Evolutionary conservation across 2,329 filamentous ascomycete species (phyloP), one percentile per base, ranked within the genome.

Genomic region (Magnaporthiopsis rhizophila): DNA sequence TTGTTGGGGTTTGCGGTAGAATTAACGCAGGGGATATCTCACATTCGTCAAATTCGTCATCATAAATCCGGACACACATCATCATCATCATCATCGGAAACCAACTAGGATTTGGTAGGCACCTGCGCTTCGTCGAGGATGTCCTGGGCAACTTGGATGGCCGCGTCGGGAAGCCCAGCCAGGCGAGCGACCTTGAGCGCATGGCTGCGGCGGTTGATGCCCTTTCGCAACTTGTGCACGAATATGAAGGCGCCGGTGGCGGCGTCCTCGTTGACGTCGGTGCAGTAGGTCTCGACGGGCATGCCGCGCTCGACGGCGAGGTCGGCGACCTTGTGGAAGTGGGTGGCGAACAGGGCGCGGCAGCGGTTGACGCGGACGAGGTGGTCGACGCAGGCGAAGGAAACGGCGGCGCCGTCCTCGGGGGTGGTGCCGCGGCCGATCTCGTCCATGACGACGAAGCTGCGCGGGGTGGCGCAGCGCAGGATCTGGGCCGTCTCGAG

Each of bases 381-480:
- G 74, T 98, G 92, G 72, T 94, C 86, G 62, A 99, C 79, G 71
- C 89, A 92, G 1, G 94, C 95, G 74, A 90, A 98, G 0, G 92
- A 92, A 1, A 99, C 89, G 0, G 95, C 95, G 2, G 89, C 85
- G 2, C 95, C 95, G 74, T 98, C 95, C 71, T 94, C 89, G 0
- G 94, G 92, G 26, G 95, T 97, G 0, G 96, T 99, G 11, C 95
- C 95, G 61, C 95, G 84, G 0, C 95, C 95, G 53, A 99, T 91
- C 79, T 99, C 95, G 74, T 99, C 95, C 94, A 99, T 98, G 74
- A 99, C 94, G 66, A 95, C 94, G 71, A 99, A 96, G 0, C 90
- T 95, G 30, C 89, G 84, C 1, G 87, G 78, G 0, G 94, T 98
- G 0, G 95, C 94, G 69, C 90, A 83, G 66, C 89, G 90, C 63